phyloP scores from a whole-genome alignment of 2,329 filamentous ascomycete genomes.

The Acrocalymma vagum region DNA sequence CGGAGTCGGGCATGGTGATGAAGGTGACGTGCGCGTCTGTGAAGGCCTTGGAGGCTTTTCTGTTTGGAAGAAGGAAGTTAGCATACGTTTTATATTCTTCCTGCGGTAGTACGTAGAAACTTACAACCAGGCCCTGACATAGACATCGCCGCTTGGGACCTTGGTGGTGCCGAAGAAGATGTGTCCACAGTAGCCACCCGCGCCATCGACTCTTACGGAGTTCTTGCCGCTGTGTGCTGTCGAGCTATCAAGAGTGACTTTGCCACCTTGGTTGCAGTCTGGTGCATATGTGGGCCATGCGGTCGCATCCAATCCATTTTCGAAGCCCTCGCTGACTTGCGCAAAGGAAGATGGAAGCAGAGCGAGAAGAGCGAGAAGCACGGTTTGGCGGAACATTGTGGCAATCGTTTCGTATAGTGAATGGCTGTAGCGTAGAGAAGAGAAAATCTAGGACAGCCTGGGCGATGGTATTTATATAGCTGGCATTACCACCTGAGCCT shows the following conservation, averaged over 20 bases:
- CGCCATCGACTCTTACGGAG: constrained; percentile 75
- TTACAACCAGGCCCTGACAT: constrained; percentile 65
- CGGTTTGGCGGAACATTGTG: constrained; percentile 55
- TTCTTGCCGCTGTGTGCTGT: constrained; percentile 68
- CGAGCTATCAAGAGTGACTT: constrained; percentile 64
- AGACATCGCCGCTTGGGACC: constrained; percentile 65
- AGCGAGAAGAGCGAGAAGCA: constrained; percentile 55
- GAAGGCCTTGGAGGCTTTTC: constrained; percentile 65
- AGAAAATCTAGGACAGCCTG: constrained; percentile 16
- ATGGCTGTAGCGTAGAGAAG: too few relatives aligned
- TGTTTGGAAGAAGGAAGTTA: constrained; percentile 32
- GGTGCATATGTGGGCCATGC: constrained; percentile 67
- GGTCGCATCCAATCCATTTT: constrained; percentile 65
- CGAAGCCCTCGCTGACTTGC: constrained; percentile 66
- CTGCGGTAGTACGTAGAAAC: constrained; percentile 32
- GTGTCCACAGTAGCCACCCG: constrained; percentile 65
- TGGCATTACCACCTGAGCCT: constrained; percentile 26
- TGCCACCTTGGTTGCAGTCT: constrained; percentile 68
- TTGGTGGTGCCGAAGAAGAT: constrained; percentile 68
- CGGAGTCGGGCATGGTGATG: constrained; percentile 70
- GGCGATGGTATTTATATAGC: constrained; percentile 12
- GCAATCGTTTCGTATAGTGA: constrained; percentile 3
- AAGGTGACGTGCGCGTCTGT: constrained; percentile 68
- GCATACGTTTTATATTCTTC: neutral
- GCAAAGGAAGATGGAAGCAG: constrained; percentile 59